Base-by-base conservation (phyloP, 768 basidiomycete genomes). In the Lentinula detonsa region DNA sequence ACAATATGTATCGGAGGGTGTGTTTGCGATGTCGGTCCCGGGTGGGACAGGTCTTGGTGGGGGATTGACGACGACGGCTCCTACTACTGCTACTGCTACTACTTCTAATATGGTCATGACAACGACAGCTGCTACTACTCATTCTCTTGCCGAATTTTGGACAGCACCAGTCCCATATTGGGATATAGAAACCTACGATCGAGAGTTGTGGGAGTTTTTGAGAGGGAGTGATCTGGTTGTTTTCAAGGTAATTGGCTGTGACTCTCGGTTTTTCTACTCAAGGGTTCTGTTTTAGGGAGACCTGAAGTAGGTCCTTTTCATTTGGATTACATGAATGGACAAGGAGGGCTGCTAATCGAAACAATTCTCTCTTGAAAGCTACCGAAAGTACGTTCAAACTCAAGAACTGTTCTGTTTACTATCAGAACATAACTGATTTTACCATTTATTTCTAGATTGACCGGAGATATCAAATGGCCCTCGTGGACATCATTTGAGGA, bases 401-500 rank as follows among this genome's bases (percentile, higher is more conserved):
- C 37, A 13, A 39, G 7, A 39, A 8, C 37, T 8, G 7, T 10
- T 28, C 10, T 11, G 61, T 37, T 50, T 6, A 3, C 6, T 51
- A 23, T 52, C 33, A 51, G 62, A 39, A 23, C 57, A 46, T 28
- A 28, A 28, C 43, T 45, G 51, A 21, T 45, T 6, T 37, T 48
- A 11, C 10, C 4, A 43, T 13, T 40, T n/a, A 57, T 45, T 5
- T 31, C n/a, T 68, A 98, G 93, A 68, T 80, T 98, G 37, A 88
- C 93, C 0, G 91, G 91, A 4, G 96, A 99, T 70, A 78, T 95
- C 33, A 77, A 79, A 67, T 99, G 96, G 96, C 90, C 91, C 0
- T 81, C 86, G 1, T 86, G 85, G 57, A 93, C 91, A 1, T 74
- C 90, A 0, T 93, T 96, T 69, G 73, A 79, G 28, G 74, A 77